Evolutionary conservation across 768 basidiomycete species (phyloP), one percentile per base, ranked within the genome.

Genomic region (Lactifluus volemus): DNA sequence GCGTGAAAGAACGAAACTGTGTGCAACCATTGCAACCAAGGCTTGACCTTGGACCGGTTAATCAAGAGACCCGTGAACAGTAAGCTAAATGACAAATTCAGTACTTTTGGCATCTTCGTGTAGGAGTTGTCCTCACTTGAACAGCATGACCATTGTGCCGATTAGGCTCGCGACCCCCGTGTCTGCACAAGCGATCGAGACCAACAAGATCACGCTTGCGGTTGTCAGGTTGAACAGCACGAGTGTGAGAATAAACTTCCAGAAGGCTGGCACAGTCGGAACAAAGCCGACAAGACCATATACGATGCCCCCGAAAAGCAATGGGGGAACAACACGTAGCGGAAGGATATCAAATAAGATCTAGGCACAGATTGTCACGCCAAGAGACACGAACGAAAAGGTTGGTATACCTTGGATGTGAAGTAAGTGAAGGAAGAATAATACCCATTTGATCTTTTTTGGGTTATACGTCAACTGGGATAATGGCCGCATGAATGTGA

Each of bases 1-100:
- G 97, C 96, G 75, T 99, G 97, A 86, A 97, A 99, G 80, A 98
- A 98, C 5, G 94, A 97, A 6, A 91, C 69, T 0, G 88, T 93
- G 70, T 94, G 89, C 61, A 99, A 75, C 90, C 92, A 97, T 60
- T 82, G 84, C 53, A 97, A 76, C 41, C 76, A 79, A 0, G 79
- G 78, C 0, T 83, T 78, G 12, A 98, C 83, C 30, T 88, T 87
- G 62, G 94, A 89, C 51, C 93, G 86, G 73, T 98, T 99, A 75
- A 99, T 93, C 63, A 98, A 78, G 58, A 98, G 75, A 5, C 97
- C 97, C 6, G 96, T 96, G 73, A 98, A 99, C 60, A 98, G 78
- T 58, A 99, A 77, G 71, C 96, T 98, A 68, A 5, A 17, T 14
- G 8, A 15, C 15, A 42, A 14, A 21, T 44, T 68, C 52, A 64